Base-by-base conservation (phyloP, 805 yeast species). In the Sugiyamaella qingdaonensis region DNA sequence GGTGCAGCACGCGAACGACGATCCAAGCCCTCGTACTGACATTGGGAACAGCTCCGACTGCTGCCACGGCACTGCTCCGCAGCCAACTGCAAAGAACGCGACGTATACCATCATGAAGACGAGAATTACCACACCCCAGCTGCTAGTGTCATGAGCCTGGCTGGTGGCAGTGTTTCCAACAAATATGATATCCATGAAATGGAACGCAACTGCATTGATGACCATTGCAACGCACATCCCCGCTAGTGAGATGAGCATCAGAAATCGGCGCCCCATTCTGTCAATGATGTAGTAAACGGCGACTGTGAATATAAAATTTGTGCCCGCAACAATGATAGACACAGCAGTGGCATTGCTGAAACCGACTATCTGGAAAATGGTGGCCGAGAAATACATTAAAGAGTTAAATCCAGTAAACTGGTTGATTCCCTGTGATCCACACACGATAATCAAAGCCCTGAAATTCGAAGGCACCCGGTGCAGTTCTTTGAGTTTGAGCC, bases 1-100 rank as follows among this genome's bases (percentile, higher is more conserved):
- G 41, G 91, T 83, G n/a, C 92, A 90, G 11, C 97, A 87, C 2
- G 97, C 90, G 62, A 81, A 85, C 54, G 95, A 87, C 9, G 89
- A 84, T 54, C 97, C 98, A 46, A 88, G 78, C 54, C 96, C 95
- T 68, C 99, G 82, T 36, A 92, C 96, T 57, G 82, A 80, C 77
- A 91, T 95, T 31, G 97, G 94, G 73, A 92, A 89, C 63, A 91
- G 73, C 71, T 92, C 99, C 54, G 94, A 87, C 66, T 94, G 97
- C 67, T 91, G 96, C 99, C 99, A 92, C 54, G 98, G 97, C 52
- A 89, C 92, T 68, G 91, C 90, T 72, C 99, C 99, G 60, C 89
- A 86, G 61, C 97, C 98, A 60, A 88, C 74, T 46, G 97, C 96
- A 68, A 89, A 92, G 52, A 85, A 82, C 2, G 96, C 97, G 46